Evolutionary conservation across 2,329 filamentous ascomycete genomes (phyloP).

Genomic region (Aspergillus caelatus): DNA sequence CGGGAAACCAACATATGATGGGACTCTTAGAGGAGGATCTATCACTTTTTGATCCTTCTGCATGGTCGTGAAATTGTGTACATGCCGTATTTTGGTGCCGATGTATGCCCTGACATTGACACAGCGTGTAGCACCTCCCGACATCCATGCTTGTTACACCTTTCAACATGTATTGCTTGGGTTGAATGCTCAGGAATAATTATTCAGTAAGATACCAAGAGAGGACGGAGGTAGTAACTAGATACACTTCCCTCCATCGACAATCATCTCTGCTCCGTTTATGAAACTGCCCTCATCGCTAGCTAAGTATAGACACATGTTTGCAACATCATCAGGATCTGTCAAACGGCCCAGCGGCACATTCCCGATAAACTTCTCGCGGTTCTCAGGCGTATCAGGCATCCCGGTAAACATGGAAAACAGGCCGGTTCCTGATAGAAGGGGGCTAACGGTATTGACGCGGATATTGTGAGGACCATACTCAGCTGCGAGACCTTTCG

Average conservation of each 20-base stretch:
- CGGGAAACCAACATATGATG: slow-evolving; percentile 66
- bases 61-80: slow-evolving; percentile 7
- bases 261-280: slow-evolving; percentile 70
- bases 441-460: slow-evolving; percentile 71
- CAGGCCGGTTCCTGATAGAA: slow-evolving; percentile 68
- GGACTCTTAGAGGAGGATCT: slow-evolving; percentile 65
- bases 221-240: slow-evolving; percentile 12
- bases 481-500: slow-evolving; percentile 70
- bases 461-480: slow-evolving; percentile 73
- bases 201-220: neutral
- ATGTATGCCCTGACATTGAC: neutral
- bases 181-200: neutral
- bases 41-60: slow-evolving; percentile 31
- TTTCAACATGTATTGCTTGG: neutral
- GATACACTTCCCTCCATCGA: slow-evolving; percentile 58
- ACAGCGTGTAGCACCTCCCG: neutral
- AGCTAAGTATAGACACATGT: slow-evolving; percentile 70
- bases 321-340: slow-evolving; percentile 65
- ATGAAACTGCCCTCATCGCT: slow-evolving; percentile 73
- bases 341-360: slow-evolving; percentile 48
- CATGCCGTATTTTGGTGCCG: neutral
- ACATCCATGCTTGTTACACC: neutral
- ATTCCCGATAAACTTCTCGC: slow-evolving; percentile 47
- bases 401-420: slow-evolving; percentile 51
- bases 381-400: slow-evolving; percentile 49